Evolutionary conservation across 75 land plant species (phyloP).

Genomic region (Sequoia sempervirens): DNA sequence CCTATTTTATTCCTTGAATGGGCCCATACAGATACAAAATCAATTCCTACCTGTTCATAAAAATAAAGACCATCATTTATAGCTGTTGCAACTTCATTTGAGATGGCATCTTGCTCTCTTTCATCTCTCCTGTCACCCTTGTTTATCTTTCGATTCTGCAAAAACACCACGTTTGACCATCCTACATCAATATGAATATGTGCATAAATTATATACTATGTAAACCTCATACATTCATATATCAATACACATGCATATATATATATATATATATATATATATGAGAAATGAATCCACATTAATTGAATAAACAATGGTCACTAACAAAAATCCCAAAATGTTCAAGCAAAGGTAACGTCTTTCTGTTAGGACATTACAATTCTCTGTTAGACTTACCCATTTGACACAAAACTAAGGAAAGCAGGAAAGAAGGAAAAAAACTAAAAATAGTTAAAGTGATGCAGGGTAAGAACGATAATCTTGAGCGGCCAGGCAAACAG

Average conservation of each 20-base stretch:
- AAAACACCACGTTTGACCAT: neutral
- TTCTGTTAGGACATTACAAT: neutral
- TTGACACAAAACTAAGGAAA: neutral
- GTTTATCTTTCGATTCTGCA: constrained; percentile 42
- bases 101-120: constrained; percentile 42
- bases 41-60: constrained; percentile 79
- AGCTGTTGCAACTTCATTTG: constrained; percentile 73
- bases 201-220: neutral
- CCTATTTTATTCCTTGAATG: neutral
- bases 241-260: too few species aligned
- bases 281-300: neutral
- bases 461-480: too few species aligned
- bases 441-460: too few species aligned
- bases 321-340: neutral
- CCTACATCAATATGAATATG: neutral
- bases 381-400: neutral
- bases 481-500: too few species aligned
- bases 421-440: neutral
- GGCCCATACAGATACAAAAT: neutral
- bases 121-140: constrained; percentile 36
- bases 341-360: neutral
- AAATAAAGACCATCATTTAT: constrained; percentile 94
- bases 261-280: too few species aligned
- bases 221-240: neutral
- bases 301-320: neutral